A percentile compares a stretch with the other conserved stretches of the same genome.
Conservation (phyloP, 495 filamentous ascomycete genomes). For the Cercophora newfieldiana region DNA sequence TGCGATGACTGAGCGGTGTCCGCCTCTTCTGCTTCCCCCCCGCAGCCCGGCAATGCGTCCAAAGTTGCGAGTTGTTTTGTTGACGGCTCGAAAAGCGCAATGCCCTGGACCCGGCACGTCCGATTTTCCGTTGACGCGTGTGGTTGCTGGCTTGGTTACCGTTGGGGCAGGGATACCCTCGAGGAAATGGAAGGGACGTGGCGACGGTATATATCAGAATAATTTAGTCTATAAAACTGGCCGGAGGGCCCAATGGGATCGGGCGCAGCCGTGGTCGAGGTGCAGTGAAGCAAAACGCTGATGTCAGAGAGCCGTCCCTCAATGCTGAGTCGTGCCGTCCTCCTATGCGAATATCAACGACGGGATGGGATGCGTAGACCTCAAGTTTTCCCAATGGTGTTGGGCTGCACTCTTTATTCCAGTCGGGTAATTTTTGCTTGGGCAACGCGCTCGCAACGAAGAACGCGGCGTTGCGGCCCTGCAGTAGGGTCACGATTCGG, state of each 20-base stretch:
- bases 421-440: slow-evolving; percentile 4
- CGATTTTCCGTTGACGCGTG: slow-evolving; percentile 13
- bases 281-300: not conserved
- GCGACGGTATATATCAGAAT: slow-evolving; percentile 14
- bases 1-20: not conserved
- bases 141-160: slow-evolving; percentile 21
- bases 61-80: not conserved
- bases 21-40: not conserved
- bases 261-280: not conserved
- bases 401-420: slow-evolving; percentile 1
- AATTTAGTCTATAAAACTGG: slow-evolving; percentile 11
- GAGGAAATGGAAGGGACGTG: not conserved
- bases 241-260: slow-evolving; percentile 4
- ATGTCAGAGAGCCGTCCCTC: not conserved
- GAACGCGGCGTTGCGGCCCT: not conserved
- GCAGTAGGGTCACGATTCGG: not conserved
- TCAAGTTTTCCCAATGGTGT: not conserved
- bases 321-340: slow-evolving; percentile 12
- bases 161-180: slow-evolving; percentile 22
- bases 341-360: not conserved
- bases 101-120: not conserved
- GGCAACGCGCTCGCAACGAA: not conserved
- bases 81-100: not conserved
- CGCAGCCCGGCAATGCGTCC: not conserved
- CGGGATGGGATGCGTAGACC: not conserved